Evolutionary conservation across 192 early-diverging fungal species (phyloP), one percentile per base, ranked within the genome.

Genomic region (Gonapodya sp.): DNA sequence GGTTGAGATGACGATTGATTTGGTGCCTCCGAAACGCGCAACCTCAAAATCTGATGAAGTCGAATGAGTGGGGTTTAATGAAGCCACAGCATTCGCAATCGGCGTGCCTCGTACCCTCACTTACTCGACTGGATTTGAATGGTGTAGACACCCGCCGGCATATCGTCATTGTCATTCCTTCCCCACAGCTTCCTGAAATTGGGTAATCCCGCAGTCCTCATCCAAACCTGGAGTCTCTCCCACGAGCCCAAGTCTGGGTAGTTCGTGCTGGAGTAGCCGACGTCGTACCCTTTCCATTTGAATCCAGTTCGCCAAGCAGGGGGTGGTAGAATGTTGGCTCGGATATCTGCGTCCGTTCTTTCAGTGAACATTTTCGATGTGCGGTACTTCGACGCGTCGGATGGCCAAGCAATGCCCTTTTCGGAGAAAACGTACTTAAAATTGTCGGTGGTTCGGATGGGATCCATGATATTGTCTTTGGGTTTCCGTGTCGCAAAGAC

Each of bases 201-300:
- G 35, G 98, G 98, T 78, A 97, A 88, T 8, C 97, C 96, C 30
- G 96, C 96, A 0, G 94, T 95, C 36, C 97, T 89, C 96, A 99
- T 97, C 98, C 98, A 99, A 30, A 99, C 98, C 82, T 96, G 94
- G 82, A 99, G 94, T 73, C 93, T 91, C 86, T 97, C 92, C 87
- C 94, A 87, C 2, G 82, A 79, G 18, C 83, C 79, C 35, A 94
- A 87, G 81, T 98, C 85, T 32, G 92, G 90, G 36, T 91, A 86
- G 64, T 92, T 88, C 18, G 81, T 81, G 0, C 80, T 82, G n/a
- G 80, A 88, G 83, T 92, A 92, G 31, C 90, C 90, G 18, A 86
- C 73, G 0, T 35, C 75, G 78, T 79, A 91, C n/a, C 86, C 36
- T 0, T 78, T 30, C n/a, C 79, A 36, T 16, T 90, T 87, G 80